phyloP scores from a whole-genome alignment of 441 rosid species.

The Croton setiger region DNA sequence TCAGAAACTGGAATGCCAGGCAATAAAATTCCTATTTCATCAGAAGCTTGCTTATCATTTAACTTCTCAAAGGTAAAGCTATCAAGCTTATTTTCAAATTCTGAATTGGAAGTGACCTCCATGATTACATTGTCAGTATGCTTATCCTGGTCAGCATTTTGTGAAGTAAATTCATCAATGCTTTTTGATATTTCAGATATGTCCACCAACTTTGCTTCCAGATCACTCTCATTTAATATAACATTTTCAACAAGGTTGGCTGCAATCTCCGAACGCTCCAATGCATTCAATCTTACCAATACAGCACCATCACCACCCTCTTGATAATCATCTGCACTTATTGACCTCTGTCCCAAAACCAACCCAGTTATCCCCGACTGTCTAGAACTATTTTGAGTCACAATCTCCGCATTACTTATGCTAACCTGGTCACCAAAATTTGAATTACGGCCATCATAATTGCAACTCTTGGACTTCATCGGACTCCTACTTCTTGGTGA shows the following conservation, averaged over 20 bases:
- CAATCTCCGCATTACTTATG: conserved; percentile 37
- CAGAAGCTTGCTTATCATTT: conserved; percentile 22
- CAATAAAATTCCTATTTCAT: conserved; percentile 24
- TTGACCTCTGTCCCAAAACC: conserved; percentile 63
- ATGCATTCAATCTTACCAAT: conserved; percentile 40
- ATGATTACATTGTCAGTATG: conserved; percentile 13
- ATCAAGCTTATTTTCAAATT: conserved; percentile 26
- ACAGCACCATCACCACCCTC: conserved; percentile 32
- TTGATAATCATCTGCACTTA: conserved; percentile 30
- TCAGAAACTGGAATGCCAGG: conserved; percentile 5
- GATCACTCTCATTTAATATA: conserved; percentile 23
- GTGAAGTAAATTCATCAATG: conserved; percentile 22
- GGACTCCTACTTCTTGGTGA: conserved; percentile 33
- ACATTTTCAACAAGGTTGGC: conserved; percentile 52
- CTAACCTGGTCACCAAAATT: conserved; percentile 25
- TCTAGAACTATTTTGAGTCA: conserved; percentile 43
- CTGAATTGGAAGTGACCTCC: conserved; percentile 11
- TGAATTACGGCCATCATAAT: conserved; percentile 36
- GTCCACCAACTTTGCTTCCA: conserved; percentile 30
- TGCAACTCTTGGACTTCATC: conserved; percentile 49
- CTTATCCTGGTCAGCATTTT: conserved; percentile 23
- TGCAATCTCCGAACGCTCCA: conserved; percentile 84
- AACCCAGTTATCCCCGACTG: conserved; percentile 60
- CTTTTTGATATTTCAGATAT: conserved; percentile 35
- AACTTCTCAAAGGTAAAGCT: conserved; percentile 23